A percentile compares a stretch with the other conserved stretches of the same genome.
These are phyloP conservation scores for Trichoderma sp. DNA, from an alignment of 2,329 filamentous ascomycete species.

Conservation along the genomic window DNA sequence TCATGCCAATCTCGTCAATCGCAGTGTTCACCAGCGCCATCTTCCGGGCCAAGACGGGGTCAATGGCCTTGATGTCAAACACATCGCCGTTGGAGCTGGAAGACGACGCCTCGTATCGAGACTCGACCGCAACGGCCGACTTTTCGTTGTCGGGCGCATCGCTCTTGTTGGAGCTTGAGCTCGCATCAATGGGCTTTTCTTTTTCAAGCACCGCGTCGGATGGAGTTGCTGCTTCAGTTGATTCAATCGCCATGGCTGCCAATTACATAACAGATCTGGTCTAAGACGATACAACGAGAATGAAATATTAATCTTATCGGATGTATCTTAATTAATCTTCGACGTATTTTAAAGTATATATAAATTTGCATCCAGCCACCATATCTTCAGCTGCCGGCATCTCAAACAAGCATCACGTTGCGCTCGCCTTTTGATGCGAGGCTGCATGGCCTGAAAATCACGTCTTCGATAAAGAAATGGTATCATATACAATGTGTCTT, in stretches of 20 bases:
- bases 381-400: neutral
- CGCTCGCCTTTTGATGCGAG: neutral
- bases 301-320: neutral
- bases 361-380: neutral
- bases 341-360: neutral
- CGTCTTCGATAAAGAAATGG: conserved; percentile 21
- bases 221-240: neutral
- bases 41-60: conserved; percentile 23
- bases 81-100: conserved; percentile 16
- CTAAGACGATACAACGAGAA: neutral
- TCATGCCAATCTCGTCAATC: conserved; percentile 26
- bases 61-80: conserved; percentile 23
- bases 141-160: neutral
- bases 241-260: neutral
- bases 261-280: neutral
- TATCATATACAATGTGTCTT: conserved; percentile 11
- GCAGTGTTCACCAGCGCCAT: conserved; percentile 25
- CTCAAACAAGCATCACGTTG: neutral
- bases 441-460: neutral
- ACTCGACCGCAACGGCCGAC: neutral
- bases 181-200: neutral
- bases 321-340: neutral
- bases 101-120: neutral
- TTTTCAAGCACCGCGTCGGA: neutral
- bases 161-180: neutral